Percentiles rank a stretch among this genome's conserved stretches.
These are phyloP conservation scores for Circinella minor DNA, from an alignment of 371 early-diverging fungal species.

Conservation along the genomic window DNA sequence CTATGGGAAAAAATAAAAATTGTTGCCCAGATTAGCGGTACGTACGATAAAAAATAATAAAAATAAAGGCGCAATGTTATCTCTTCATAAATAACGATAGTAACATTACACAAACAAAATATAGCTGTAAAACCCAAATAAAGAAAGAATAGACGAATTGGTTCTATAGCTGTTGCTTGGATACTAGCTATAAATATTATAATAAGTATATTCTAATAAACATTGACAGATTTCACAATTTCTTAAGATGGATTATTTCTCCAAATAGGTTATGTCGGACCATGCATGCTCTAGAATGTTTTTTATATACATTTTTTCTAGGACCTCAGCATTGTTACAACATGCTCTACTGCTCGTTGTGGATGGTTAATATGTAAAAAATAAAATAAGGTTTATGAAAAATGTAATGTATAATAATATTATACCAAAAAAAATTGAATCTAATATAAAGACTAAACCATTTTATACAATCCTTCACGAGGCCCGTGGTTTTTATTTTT, in stretches of 20 bases:
- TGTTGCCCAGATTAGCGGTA: no score
- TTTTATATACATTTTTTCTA: no score
- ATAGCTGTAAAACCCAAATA: not conserved
- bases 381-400: not conserved
- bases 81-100: not conserved
- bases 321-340: no score
- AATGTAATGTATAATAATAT: no score
- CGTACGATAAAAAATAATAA: no score
- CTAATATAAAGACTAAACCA: not conserved
- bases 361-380: not conserved
- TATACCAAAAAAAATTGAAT: no score
- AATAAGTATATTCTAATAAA: not conserved
- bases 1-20: no score
- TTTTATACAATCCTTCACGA: not conserved
- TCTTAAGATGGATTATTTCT: constrained; percentile 10
- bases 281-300: not conserved
- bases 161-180: not conserved
- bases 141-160: constrained; percentile 3
- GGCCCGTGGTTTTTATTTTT: no score
- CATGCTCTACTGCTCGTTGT: no score
- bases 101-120: not conserved
- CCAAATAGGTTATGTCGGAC: constrained; percentile 1
- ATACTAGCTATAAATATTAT: no score
- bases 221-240: not conserved
- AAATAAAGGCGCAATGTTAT: no score